Conservation (phyloP, 140 eudicot genomes). For the Stevia rebaudiana region DNA sequence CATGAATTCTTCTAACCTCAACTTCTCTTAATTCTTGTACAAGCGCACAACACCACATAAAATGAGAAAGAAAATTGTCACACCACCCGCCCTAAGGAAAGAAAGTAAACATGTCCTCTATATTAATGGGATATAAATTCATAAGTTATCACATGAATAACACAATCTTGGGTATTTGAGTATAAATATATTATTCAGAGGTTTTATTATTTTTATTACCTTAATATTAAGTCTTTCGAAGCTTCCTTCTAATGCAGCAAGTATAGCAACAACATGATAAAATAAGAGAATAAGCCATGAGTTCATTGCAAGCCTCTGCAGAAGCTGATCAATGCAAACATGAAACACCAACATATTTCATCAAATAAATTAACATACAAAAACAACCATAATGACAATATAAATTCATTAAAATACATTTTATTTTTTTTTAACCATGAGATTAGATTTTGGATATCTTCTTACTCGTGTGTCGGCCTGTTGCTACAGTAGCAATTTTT, state of each 20-base stretch:
- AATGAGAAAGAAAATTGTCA: too few relatives aligned
- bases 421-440: too few relatives aligned
- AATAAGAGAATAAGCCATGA: slow-evolving; percentile 89
- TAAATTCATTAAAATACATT: neutral
- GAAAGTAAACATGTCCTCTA: neutral
- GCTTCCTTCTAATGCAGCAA: slow-evolving; percentile 82
- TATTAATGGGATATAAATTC: neutral
- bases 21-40: too few relatives aligned
- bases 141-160: neutral
- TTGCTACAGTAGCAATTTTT: too few relatives aligned
- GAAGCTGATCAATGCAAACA: slow-evolving; percentile 48
- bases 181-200: neutral
- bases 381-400: neutral
- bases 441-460: neutral
- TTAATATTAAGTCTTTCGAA: slow-evolving; percentile 67
- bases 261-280: too few relatives aligned
- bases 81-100: too few relatives aligned
- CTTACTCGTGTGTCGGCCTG: too few relatives aligned
- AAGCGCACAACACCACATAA: too few relatives aligned
- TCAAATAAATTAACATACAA: neutral
- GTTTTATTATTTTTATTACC: slow-evolving; percentile 24
- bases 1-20: slow-evolving; percentile 55
- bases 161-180: neutral
- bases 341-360: neutral
- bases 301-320: slow-evolving; percentile 73